These are phyloP conservation scores for Spathaspora sp. DNA, from an alignment of 1,139 yeast genomes.

Conservation along the genomic window DNA sequence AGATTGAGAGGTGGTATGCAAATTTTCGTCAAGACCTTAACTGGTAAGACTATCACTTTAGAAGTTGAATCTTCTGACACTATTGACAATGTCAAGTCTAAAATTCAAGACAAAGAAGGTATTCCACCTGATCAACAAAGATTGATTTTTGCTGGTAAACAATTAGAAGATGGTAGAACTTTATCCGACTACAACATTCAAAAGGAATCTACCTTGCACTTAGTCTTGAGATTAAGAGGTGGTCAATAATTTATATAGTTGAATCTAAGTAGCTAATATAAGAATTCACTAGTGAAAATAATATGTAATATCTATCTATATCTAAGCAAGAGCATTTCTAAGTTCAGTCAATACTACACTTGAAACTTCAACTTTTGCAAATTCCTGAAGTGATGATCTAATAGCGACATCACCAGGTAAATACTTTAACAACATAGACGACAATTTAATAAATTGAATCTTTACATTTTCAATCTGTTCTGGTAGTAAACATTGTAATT, in stretches of 20 bases:
- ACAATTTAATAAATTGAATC: constrained; percentile 42
- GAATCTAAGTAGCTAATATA: background rate
- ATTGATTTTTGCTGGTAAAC: constrained; percentile 59
- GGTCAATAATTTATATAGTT: constrained; percentile 31
- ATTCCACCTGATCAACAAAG: constrained; percentile 55
- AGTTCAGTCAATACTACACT: constrained; percentile 33
- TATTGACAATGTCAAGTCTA: constrained; percentile 98
- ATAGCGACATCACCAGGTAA: constrained; percentile 12
- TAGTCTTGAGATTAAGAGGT: constrained; percentile 60
- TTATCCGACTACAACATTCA: constrained; percentile 67
- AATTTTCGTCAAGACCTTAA: constrained; percentile 97
- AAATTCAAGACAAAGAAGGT: constrained; percentile 82
- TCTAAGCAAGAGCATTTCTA: constrained; percentile 4
- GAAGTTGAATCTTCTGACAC: constrained; percentile 99
- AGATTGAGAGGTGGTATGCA: constrained; percentile 86
- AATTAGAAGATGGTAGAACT: constrained; percentile 67
- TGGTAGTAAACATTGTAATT: constrained; percentile 33
- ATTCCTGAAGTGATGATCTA: constrained; percentile 23
- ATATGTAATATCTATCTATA: background rate
- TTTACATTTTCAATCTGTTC: constrained; percentile 65
- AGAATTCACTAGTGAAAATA: background rate
- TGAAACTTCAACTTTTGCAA: constrained; percentile 28
- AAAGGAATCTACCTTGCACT: constrained; percentile 60
- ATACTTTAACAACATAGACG: constrained; percentile 20
- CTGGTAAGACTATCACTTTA: constrained; percentile 99